phyloP scores from a whole-genome alignment of 306 rosid species.

The Abrus precatorius region DNA sequence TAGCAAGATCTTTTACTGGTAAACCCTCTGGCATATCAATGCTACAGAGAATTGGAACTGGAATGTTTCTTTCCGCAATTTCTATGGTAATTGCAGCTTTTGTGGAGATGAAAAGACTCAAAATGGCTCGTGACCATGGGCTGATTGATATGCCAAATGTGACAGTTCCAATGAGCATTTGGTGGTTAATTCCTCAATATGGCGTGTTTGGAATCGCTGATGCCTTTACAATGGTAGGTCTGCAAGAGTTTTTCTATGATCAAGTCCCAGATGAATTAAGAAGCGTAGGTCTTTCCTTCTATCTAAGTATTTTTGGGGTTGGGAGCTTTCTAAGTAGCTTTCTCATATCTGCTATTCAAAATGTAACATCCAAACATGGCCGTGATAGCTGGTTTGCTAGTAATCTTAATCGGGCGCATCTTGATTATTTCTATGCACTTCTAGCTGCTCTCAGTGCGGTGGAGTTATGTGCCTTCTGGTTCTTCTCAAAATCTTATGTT shows the following conservation, averaged over 20 bases:
- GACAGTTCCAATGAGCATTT: slow-evolving; percentile 70
- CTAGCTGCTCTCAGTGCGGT: slow-evolving; percentile 42
- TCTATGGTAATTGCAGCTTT: slow-evolving; percentile 66
- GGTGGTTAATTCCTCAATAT: slow-evolving; percentile 83
- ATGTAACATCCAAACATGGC: slow-evolving; percentile 45
- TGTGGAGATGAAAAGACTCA: slow-evolving; percentile 66
- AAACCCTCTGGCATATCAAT: slow-evolving; percentile 70
- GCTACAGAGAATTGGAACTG: slow-evolving; percentile 71
- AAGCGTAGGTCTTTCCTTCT: slow-evolving; percentile 70
- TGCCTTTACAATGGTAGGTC: slow-evolving; percentile 68
- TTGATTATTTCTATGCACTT: slow-evolving; percentile 66
- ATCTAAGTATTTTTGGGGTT: slow-evolving; percentile 65
- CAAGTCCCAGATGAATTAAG: slow-evolving; percentile 68
- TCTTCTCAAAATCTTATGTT: slow-evolving; percentile 48
- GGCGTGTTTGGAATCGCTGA: slow-evolving; percentile 61
- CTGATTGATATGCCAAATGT: slow-evolving; percentile 64
- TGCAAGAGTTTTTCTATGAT: slow-evolving; percentile 79
- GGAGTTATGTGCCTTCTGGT: slow-evolving; percentile 39
- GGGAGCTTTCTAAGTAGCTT: slow-evolving; percentile 72
- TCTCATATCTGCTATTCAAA: slow-evolving; percentile 54
- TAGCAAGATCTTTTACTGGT: slow-evolving; percentile 60
- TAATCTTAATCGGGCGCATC: slow-evolving; percentile 71
- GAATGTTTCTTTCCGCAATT: slow-evolving; percentile 60
- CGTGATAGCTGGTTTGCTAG: slow-evolving; percentile 62
- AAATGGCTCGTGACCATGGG: slow-evolving; percentile 60